These are phyloP conservation scores for Dacryopinax spathularia DNA, from an alignment of 768 basidiomycete genomes.

Conservation along the genomic window DNA sequence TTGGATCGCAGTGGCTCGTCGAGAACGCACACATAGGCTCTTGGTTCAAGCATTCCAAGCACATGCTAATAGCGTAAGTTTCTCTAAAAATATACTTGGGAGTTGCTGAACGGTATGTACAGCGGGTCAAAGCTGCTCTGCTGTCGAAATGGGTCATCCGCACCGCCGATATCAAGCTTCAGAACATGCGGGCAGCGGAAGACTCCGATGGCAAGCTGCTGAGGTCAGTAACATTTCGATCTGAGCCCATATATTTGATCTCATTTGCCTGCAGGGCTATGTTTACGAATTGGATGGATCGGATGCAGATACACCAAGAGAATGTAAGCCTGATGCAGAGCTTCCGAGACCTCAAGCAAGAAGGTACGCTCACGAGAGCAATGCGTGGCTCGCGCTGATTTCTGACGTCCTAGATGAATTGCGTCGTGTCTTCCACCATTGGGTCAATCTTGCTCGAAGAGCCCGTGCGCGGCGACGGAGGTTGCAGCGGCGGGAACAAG, in stretches of 20 bases:
- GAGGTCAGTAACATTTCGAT: conserved; percentile 19
- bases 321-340: conserved; percentile 70
- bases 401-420: conserved; percentile 45
- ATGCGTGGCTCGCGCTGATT: neutral
- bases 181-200: conserved; percentile 51
- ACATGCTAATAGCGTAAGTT: conserved; percentile 4
- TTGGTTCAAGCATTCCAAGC: conserved; percentile 4
- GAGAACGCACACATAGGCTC: neutral
- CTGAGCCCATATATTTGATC: neutral
- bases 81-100: neutral
- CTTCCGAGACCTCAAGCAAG: conserved; percentile 62
- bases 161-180: conserved; percentile 57
- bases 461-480: conserved; percentile 46
- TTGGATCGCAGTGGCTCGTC: neutral
- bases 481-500: conserved; percentile 47
- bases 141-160: conserved; percentile 55
- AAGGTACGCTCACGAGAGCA: conserved; percentile 42
- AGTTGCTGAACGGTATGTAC: conserved; percentile 23
- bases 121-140: conserved; percentile 26
- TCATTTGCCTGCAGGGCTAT: conserved; percentile 29
- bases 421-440: conserved; percentile 53
- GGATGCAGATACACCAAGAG: conserved; percentile 50
- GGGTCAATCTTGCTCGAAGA: conserved; percentile 47
- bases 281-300: conserved; percentile 55
- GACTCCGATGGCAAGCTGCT: conserved; percentile 28